A percentile compares a stretch with the other conserved stretches of the same genome.
These are phyloP conservation scores for Knoxia roxburghii DNA, from an alignment of 257 asterid genomes.

Conservation along the genomic window DNA sequence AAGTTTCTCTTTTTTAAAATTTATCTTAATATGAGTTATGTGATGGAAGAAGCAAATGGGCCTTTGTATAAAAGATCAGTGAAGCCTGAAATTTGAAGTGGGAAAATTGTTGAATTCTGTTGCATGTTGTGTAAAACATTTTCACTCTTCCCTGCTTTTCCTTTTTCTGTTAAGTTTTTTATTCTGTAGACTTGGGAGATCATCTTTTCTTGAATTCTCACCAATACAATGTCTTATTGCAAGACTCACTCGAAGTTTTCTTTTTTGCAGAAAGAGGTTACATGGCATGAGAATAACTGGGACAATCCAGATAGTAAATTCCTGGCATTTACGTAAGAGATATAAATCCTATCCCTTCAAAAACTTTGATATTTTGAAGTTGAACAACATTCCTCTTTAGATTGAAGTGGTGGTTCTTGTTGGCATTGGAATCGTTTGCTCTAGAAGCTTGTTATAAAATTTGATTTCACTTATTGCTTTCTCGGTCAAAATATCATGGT, in stretches of 20 bases:
- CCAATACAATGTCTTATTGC: not conserved
- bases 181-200: not conserved
- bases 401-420: not conserved
- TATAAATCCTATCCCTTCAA: not conserved
- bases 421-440: not conserved
- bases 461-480: not conserved
- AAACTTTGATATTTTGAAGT: not conserved
- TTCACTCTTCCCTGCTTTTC: no score
- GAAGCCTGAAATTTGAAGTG: not conserved
- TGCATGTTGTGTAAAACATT: not conserved
- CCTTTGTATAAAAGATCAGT: not conserved
- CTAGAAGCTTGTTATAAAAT: not conserved
- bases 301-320: slow-evolving; percentile 76
- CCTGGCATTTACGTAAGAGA: slow-evolving; percentile 88
- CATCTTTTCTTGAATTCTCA: not conserved
- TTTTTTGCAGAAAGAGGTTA: slow-evolving; percentile 71
- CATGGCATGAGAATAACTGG: slow-evolving; percentile 99
- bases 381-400: not conserved
- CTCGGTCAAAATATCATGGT: not conserved
- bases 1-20: not conserved
- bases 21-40: not conserved
- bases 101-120: not conserved
- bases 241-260: slow-evolving; percentile 9
- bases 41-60: not conserved
- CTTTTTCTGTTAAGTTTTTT: not conserved